Base-by-base conservation (phyloP, 768 basidiomycete genomes). In the Roridomyces roridus region DNA sequence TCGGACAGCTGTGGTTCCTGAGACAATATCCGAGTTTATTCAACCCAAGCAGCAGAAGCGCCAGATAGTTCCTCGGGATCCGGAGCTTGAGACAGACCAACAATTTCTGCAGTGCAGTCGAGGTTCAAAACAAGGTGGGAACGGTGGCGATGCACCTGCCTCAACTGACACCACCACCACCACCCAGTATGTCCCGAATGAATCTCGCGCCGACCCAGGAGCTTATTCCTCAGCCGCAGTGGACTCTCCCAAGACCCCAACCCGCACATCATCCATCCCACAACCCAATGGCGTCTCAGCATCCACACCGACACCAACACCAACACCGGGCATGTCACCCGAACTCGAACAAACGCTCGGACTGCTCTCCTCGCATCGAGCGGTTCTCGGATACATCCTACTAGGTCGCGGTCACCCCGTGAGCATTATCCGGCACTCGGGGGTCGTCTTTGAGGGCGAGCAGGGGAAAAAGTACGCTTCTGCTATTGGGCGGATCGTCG, bases 361-460 rank as follows among this genome's bases (percentile, higher is more conserved):
- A 0, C 73, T 88, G 59, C 80, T 96, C 48, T 88, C 92, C 1
- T 82, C 90, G 5, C 91, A 96, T 67, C 83, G 91, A 17, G 88
- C 91, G 18, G 93, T 96, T 4, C 83, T 93, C 6, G 94, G 94
- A 2, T 95, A 95, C 69, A 82, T 96, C 66, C 82, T 96, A 0
- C 78, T 96, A 28, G 88, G 92, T 4, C 81, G 92, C 14, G 83
- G 86, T 0, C 82, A 82, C 42, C 87, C 87, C 6, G 82, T 85
- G 18, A 86, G 87, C 63, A 93, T 97, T 61, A 89, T 97, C 64
- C 82, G 91, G 28, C 88, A 92, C 65, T 88, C 91, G 1, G 92
- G 92, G 14, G 90, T 91, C 48, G 81, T 92, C 6, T 94, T 94
- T 62, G 92, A 94, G 60, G 91, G 92, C 28, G 92, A 93, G 59